A percentile compares a stretch with the other conserved stretches of the same genome.
Conservation (phyloP, 2,329 filamentous ascomycete species). For the Arthrobotrys musiformis region DNA sequence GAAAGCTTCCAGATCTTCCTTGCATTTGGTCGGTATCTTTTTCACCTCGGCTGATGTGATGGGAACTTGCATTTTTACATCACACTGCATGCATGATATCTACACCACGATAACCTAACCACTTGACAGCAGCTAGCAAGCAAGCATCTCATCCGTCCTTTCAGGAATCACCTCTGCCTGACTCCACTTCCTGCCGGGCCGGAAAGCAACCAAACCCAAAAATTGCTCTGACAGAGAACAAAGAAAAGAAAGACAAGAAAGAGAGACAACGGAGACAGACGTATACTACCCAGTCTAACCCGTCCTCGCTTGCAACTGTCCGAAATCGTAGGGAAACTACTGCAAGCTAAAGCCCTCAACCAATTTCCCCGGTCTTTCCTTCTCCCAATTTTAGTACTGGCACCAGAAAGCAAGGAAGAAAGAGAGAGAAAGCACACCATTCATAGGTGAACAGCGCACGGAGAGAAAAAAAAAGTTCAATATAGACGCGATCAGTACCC, state of each 20-base stretch:
- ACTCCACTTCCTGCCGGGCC: constrained; percentile 8
- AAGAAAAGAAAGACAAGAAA: constrained; percentile 5
- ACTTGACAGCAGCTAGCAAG: background rate
- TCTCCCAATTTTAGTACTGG: constrained; percentile 16
- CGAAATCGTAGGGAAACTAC: constrained; percentile 30
- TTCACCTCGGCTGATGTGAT: constrained; percentile 42
- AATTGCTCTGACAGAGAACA: too few species aligned
- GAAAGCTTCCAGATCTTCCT: constrained; percentile 13
- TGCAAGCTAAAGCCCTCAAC: constrained; percentile 39
- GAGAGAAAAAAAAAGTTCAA: constrained; percentile 3
- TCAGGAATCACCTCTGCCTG: constrained; percentile 11
- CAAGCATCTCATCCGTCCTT: constrained; percentile 31
- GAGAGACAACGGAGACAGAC: background rate
- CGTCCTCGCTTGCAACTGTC: constrained; percentile 48
- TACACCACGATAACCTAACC: constrained; percentile 18
- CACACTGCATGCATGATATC: constrained; percentile 33
- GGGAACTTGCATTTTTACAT: constrained; percentile 37
- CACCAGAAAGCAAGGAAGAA: background rate
- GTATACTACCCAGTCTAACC: constrained; percentile 29
- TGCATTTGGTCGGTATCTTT: too few species aligned
- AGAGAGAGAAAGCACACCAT: constrained; percentile 12
- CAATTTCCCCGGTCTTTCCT: constrained; percentile 20
- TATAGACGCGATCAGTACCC: constrained; percentile 19
- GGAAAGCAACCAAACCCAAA: background rate
- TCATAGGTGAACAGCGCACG: constrained; percentile 12